These are phyloP conservation scores for Pseudocercospora fuligena DNA, from an alignment of 2,329 filamentous ascomycete species.

Conservation along the genomic window DNA sequence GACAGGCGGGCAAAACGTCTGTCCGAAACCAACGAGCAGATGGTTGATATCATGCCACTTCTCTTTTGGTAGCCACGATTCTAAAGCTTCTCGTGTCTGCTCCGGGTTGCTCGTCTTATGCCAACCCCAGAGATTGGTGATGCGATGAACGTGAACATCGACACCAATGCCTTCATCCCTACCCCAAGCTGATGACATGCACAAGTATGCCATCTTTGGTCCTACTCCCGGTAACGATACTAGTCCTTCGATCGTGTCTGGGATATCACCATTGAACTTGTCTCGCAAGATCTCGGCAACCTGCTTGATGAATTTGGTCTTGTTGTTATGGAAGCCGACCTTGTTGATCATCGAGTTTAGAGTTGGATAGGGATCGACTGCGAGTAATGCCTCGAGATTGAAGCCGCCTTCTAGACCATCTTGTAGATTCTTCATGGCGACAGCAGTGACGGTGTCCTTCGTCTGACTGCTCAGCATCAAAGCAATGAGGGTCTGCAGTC, in stretches of 20 bases:
- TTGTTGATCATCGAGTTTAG: slow-evolving; percentile 78
- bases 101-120: slow-evolving; percentile 80
- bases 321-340: slow-evolving; percentile 94
- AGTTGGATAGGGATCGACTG: slow-evolving; percentile 63
- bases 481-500: slow-evolving; percentile 84
- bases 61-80: slow-evolving; percentile 82
- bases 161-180: slow-evolving; percentile 81
- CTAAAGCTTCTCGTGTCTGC: slow-evolving; percentile 74
- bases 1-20: slow-evolving; percentile 82
- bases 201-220: slow-evolving; percentile 93
- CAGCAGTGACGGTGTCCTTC: slow-evolving; percentile 87
- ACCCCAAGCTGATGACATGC: slow-evolving; percentile 76
- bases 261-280: slow-evolving; percentile 75
- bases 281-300: slow-evolving; percentile 67
- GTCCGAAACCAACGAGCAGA: slow-evolving; percentile 84
- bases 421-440: slow-evolving; percentile 79
- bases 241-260: slow-evolving; percentile 74
- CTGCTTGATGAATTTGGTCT: slow-evolving; percentile 79
- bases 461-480: slow-evolving; percentile 93
- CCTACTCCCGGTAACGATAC: slow-evolving; percentile 83
- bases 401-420: slow-evolving; percentile 70
- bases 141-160: slow-evolving; percentile 92
- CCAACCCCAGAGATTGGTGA: slow-evolving; percentile 95
- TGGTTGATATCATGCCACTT: slow-evolving; percentile 93
- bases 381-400: slow-evolving; percentile 77